Conservation (phyloP, 1,284 basidiomycete species). For the Chondrostereum purpureum region DNA sequence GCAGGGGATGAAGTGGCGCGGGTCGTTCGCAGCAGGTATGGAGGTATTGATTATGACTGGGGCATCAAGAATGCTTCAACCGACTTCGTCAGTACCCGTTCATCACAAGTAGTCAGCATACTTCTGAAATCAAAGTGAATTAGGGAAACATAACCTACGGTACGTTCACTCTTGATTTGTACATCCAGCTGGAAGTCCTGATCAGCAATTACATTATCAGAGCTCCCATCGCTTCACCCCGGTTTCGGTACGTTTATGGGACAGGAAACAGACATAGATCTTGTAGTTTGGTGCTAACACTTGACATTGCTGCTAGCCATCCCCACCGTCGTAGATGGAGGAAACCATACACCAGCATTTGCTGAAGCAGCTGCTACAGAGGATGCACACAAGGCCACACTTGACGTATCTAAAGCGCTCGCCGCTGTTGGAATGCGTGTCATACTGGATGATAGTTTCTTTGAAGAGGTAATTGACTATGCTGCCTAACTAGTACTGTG, state of each 20-base stretch:
- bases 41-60: slow-evolving; percentile 44
- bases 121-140: background rate
- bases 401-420: slow-evolving; percentile 53
- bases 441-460: slow-evolving; percentile 42
- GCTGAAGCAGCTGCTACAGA: slow-evolving; percentile 44
- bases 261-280: slow-evolving; percentile 7
- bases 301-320: slow-evolving; percentile 32
- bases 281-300: slow-evolving; percentile 1
- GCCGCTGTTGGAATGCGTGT: slow-evolving; percentile 52
- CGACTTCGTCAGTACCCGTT: slow-evolving; percentile 51
- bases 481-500: background rate
- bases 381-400: slow-evolving; percentile 49
- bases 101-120: background rate
- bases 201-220: slow-evolving; percentile 18
- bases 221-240: slow-evolving; percentile 41
- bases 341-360: slow-evolving; percentile 61
- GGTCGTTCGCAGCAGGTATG: slow-evolving; percentile 46
- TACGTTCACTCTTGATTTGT: slow-evolving; percentile 18
- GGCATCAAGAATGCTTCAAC: slow-evolving; percentile 60
- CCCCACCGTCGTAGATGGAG: slow-evolving; percentile 48
- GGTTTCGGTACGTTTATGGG: slow-evolving; percentile 31
- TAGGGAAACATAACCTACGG: slow-evolving; percentile 63
- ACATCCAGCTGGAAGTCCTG: background rate
- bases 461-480: slow-evolving; percentile 31
- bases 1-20: slow-evolving; percentile 52